Evolutionary conservation across 1,139 yeast species (phyloP), one percentile per base, ranked within the genome.

Genomic region (Cylindricascospora bacillispora): DNA sequence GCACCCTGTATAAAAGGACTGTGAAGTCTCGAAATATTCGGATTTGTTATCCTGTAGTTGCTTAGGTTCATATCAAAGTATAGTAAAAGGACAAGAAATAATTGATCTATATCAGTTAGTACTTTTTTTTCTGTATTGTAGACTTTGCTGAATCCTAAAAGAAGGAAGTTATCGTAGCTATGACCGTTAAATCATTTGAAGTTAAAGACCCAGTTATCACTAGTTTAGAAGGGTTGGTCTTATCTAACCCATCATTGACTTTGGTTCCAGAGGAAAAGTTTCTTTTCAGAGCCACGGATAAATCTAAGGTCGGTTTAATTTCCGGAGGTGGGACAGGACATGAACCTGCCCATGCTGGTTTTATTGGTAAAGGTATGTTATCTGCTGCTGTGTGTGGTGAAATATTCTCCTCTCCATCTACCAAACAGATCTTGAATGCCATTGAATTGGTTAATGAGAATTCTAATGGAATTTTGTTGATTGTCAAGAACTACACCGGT

Each of bases 321-420:
- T 75, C 94, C 27, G 95, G 95, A 34, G 97, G 97, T 33, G 97
- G 97, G 18, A 75, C 89, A 6, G 97, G 97, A 22, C 97, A 86
- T 52, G 95, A 86, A 56, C 95, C 95, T 18, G 65, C 86, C 6
- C 95, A 85, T 49, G 89, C 81, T 4, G 95, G 95, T 0, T 85
- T 73, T 50, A 89, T 86, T 10, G 95, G 95, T 4, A 65, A 69
- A 16, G 89, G 89, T 31, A 60, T 79, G 46, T 57, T 86, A 25
- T 83, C 80, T 45, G 93, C 79, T 22, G 95, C 94, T 2, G 94
- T 85, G 6, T 73, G 83, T 32, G 95, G 97, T 20, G 72, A 79
- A 25, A 67, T 82, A 13, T 86, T 86, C 60, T 95, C 95, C 0
- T 81, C 93, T 13, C 95, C 95, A 2, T 76, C 92, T 5, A 81